Evolutionary conservation across 129 eudicot species (phyloP).

Genomic region (Glebionis coronaria): DNA sequence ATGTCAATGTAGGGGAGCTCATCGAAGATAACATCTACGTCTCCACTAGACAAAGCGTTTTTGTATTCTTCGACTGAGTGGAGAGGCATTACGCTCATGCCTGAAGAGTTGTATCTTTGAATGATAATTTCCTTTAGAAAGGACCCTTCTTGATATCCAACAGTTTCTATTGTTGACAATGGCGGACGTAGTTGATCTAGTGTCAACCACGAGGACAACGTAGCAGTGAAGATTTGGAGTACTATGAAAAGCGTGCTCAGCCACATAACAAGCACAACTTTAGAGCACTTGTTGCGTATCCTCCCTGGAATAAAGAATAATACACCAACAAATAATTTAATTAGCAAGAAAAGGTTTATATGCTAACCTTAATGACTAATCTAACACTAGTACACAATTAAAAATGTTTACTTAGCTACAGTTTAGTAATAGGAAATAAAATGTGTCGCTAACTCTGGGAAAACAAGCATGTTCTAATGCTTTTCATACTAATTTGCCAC

Average conservation of each 20-base stretch:
- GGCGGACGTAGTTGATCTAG: slow-evolving; percentile 22
- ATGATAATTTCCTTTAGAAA: slow-evolving; percentile 14
- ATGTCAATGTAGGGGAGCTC: slow-evolving; percentile 18
- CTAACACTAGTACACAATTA: too few species aligned
- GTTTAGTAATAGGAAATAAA: too few species aligned
- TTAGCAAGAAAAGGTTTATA: too few species aligned
- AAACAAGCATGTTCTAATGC: too few species aligned
- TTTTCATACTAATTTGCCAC: too few species aligned
- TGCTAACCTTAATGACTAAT: too few species aligned
- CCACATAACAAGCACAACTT: slow-evolving; percentile 24
- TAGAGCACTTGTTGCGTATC: slow-evolving; percentile 17
- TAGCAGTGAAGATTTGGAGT: slow-evolving; percentile 26
- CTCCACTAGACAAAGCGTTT: slow-evolving; percentile 17
- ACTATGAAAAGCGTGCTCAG: slow-evolving; percentile 21
- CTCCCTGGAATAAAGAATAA: background rate
- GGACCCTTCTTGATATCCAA: slow-evolving; percentile 18
- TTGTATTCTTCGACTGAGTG: slow-evolving; percentile 6
- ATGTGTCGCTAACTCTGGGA: too few species aligned
- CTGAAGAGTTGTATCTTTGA: background rate
- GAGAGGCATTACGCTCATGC: background rate
- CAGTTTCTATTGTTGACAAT: slow-evolving; percentile 13
- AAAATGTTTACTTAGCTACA: too few species aligned
- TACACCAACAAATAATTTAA: too few species aligned
- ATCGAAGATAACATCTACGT: background rate
- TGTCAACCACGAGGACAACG: slow-evolving; percentile 26